Conservation (phyloP, 805 yeast species). For the Candida tammaniensis region DNA sequence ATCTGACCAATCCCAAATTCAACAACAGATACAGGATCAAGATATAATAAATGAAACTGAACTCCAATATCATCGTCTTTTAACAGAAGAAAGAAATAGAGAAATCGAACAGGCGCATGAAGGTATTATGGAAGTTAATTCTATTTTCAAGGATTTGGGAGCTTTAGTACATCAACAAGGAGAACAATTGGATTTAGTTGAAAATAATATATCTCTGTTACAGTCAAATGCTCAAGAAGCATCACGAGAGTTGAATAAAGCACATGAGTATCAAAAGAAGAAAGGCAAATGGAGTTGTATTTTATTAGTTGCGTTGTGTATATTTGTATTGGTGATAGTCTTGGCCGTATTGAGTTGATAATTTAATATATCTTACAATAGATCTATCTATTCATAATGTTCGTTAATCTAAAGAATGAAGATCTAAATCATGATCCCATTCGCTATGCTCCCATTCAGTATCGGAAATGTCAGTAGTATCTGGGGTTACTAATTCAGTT, state of each 20-base stretch:
- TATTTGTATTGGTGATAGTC: slow-evolving; percentile 57
- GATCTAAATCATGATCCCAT: slow-evolving; percentile 8
- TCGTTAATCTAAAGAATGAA: slow-evolving; percentile 1
- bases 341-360: slow-evolving; percentile 31
- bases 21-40: slow-evolving; percentile 33
- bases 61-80: slow-evolving; percentile 58
- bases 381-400: background rate
- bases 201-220: slow-evolving; percentile 67
- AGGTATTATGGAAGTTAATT: slow-evolving; percentile 81
- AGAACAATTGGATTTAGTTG: slow-evolving; percentile 77
- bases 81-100: slow-evolving; percentile 69
- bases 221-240: slow-evolving; percentile 69
- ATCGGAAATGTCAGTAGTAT: slow-evolving; percentile 7
- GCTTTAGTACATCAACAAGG: slow-evolving; percentile 82
- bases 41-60: slow-evolving; percentile 45
- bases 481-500: slow-evolving; percentile 7
- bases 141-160: slow-evolving; percentile 80
- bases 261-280: slow-evolving; percentile 69
- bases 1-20: slow-evolving; percentile 17
- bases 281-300: slow-evolving; percentile 75
- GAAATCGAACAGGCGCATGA: slow-evolving; percentile 71
- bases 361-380: background rate
- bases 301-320: slow-evolving; percentile 53
- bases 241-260: slow-evolving; percentile 63
- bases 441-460: slow-evolving; percentile 11